Conservation (phyloP, 192 early-diverging fungal species). For the Allomyces macrogynus region DNA sequence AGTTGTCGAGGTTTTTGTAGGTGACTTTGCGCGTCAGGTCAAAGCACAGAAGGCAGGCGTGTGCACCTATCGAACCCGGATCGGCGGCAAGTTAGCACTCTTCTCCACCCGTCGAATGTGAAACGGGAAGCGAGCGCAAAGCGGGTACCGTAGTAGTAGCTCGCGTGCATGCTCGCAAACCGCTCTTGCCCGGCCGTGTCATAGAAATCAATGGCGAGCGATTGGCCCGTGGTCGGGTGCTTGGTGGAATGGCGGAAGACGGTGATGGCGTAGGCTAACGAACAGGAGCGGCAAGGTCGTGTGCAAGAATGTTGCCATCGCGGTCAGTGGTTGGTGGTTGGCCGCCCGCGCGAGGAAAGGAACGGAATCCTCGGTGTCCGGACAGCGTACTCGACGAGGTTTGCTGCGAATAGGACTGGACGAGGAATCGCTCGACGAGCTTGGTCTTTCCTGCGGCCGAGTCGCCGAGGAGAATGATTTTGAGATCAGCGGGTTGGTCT, state of each 20-base stretch:
- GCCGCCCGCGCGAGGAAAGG: constrained; percentile 1
- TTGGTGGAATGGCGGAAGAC: constrained; percentile 14
- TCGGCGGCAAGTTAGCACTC: not conserved
- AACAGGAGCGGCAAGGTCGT: not conserved
- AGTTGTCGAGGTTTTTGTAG: constrained; percentile 32
- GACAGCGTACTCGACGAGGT: constrained; percentile 22
- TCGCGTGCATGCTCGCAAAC: constrained; percentile 31
- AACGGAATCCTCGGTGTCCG: constrained; percentile 6
- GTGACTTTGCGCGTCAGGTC: constrained; percentile 41
- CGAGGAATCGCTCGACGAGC: constrained; percentile 34
- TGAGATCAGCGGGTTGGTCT: not conserved
- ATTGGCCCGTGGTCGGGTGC: not conserved
- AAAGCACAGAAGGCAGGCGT: constrained; percentile 10
- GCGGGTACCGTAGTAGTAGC: constrained; percentile 26
- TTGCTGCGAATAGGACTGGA: constrained; percentile 30
- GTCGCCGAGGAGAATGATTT: constrained; percentile 40
- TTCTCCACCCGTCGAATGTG: too few species aligned
- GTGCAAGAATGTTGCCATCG: not conserved
- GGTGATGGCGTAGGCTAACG: constrained; percentile 8
- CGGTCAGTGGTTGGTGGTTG: not conserved
- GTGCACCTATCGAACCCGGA: not conserved
- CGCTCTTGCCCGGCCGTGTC: constrained; percentile 43
- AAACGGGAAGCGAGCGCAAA: not conserved
- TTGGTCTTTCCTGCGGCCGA: constrained; percentile 40
- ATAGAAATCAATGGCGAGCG: constrained; percentile 3